A percentile compares a stretch with the other conserved stretches of the same genome.
Conservation (phyloP, 2,329 filamentous ascomycete genomes). For the Pseudogymnoascus sp. region DNA sequence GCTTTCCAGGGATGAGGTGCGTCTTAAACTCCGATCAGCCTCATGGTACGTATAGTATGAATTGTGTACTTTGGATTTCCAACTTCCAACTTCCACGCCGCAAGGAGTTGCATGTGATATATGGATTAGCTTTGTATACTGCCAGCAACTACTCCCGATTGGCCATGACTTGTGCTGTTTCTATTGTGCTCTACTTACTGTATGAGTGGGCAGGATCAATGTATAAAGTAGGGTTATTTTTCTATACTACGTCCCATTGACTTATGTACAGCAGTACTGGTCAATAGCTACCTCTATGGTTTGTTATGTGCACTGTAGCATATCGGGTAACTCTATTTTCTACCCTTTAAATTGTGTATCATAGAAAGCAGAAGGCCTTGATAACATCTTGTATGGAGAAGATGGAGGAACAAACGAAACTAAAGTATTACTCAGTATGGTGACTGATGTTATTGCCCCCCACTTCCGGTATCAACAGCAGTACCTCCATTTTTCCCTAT, state of each 20-base stretch:
- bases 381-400: background rate
- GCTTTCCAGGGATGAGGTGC: background rate
- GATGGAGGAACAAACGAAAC: background rate
- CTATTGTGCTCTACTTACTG: background rate
- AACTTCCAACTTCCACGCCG: background rate
- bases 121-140: background rate
- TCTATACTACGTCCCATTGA: too few relatives aligned
- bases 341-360: background rate
- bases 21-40: slow-evolving; percentile 1
- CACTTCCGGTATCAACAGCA: background rate
- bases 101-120: slow-evolving; percentile 4
- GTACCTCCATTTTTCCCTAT: background rate
- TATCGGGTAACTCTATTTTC: too few relatives aligned
- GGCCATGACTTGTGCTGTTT: background rate
- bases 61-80: background rate
- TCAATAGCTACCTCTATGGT: too few relatives aligned
- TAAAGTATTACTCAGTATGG: slow-evolving; percentile 1
- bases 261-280: too few relatives aligned
- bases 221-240: too few relatives aligned
- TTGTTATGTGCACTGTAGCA: too few relatives aligned
- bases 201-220: background rate
- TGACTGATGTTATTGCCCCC: slow-evolving; percentile 8
- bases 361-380: background rate
- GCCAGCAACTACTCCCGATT: background rate
- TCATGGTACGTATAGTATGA: background rate